Evolutionary conservation across 805 yeast genomes (phyloP).

Genomic region (Scheffersomyces coipomensis): DNA sequence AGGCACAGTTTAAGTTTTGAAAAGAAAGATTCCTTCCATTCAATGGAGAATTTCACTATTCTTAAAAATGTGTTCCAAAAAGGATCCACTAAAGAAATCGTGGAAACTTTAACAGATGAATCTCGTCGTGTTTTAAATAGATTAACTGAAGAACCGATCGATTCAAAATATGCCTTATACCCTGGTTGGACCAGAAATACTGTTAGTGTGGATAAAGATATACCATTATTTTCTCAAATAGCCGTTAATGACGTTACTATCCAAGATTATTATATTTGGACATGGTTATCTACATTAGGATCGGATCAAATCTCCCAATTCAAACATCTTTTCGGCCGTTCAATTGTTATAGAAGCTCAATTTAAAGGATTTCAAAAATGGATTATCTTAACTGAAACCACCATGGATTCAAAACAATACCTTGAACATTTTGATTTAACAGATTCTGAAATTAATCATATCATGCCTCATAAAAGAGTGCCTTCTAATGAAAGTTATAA

Average conservation of each 20-base stretch:
- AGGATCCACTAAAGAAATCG: conserved; percentile 50
- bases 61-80: conserved; percentile 69
- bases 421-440: conserved; percentile 19
- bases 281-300: conserved; percentile 80
- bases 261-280: conserved; percentile 89
- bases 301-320: conserved; percentile 67
- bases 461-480: background rate
- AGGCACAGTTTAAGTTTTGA: conserved; percentile 61
- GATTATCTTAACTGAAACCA: conserved; percentile 72
- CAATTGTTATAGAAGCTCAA: conserved; percentile 79
- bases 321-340: conserved; percentile 74
- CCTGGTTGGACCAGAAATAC: conserved; percentile 35
- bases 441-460: background rate
- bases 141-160: conserved; percentile 33
- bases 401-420: conserved; percentile 40
- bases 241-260: conserved; percentile 60
- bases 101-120: conserved; percentile 69
- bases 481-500: conserved; percentile 12
- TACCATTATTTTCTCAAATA: conserved; percentile 39
- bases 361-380: conserved; percentile 76
- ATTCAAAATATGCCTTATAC: conserved; percentile 34
- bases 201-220: conserved; percentile 17
- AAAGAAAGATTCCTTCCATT: conserved; percentile 64
- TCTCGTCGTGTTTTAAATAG: conserved; percentile 57
- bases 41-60: conserved; percentile 75